These are phyloP conservation scores for Colletotrichum cuscutae DNA, from an alignment of 2,329 filamentous ascomycete species.

Conservation along the genomic window DNA sequence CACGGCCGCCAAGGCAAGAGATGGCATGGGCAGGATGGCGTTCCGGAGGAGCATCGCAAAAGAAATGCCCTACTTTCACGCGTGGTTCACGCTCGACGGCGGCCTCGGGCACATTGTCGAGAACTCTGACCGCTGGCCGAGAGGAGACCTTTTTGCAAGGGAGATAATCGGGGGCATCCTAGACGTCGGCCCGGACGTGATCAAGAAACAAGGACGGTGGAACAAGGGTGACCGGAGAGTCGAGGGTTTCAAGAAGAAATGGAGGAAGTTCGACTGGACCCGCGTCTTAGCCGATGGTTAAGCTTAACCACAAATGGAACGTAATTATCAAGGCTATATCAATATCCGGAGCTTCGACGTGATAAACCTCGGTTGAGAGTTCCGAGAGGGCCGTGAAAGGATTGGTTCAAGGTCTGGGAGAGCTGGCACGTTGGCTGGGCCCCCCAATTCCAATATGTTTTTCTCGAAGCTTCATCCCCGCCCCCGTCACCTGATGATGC, in stretches of 20 bases:
- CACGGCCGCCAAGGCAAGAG: conserved; percentile 73
- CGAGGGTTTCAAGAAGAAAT: conserved; percentile 83
- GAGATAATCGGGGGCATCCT: conserved; percentile 95
- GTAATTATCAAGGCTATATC: background rate
- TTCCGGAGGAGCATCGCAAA: conserved; percentile 87
- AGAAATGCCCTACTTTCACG: conserved; percentile 99
- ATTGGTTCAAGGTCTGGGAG: background rate
- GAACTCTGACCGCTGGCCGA: conserved; percentile 85
- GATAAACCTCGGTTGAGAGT: conserved; percentile 14
- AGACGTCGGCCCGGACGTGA: conserved; percentile 81
- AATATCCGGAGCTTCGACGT: background rate
- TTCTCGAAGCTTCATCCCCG: conserved; percentile 1
- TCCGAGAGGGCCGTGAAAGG: background rate
- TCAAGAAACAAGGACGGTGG: conserved; percentile 94
- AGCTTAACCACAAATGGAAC: background rate
- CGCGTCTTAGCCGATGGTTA: conserved; percentile 60
- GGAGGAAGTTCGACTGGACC: conserved; percentile 94
- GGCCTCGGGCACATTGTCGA: conserved; percentile 94
- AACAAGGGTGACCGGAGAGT: conserved; percentile 73
- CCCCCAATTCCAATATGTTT: background rate
- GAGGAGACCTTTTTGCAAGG: conserved; percentile 90
- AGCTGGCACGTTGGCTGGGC: background rate
- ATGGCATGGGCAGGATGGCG: conserved; percentile 80
- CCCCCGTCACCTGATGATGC: background rate
- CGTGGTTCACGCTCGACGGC: conserved; percentile 93